These are phyloP conservation scores for Cyberlindnera maclurae DNA, from an alignment of 805 yeast genomes.

Conservation along the genomic window DNA sequence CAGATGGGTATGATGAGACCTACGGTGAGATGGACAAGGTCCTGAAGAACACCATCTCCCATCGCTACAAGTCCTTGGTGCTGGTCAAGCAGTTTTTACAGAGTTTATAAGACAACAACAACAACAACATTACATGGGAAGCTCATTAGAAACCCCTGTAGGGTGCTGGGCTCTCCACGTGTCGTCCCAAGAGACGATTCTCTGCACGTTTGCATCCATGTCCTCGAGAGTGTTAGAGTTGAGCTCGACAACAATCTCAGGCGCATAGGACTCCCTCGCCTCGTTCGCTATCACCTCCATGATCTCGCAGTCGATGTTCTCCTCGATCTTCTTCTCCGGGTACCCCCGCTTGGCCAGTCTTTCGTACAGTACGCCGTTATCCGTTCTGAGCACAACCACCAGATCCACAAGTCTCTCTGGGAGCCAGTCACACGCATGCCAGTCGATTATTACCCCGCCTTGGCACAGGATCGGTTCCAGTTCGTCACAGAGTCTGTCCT, in stretches of 20 bases:
- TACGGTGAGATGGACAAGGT: constrained; percentile 85
- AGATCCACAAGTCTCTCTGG: constrained; percentile 90
- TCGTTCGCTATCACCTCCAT: constrained; percentile 89
- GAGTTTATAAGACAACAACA: constrained; percentile 5
- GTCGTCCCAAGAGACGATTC: constrained; percentile 68
- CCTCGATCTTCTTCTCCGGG: constrained; percentile 74
- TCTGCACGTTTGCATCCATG: constrained; percentile 73
- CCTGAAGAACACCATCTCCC: constrained; percentile 77
- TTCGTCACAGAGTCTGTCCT: constrained; percentile 76
- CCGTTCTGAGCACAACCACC: constrained; percentile 81
- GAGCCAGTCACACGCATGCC: constrained; percentile 96
- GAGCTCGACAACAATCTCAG: constrained; percentile 77
- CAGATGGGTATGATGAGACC: constrained; percentile 64
- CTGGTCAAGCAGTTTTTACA: constrained; percentile 45
- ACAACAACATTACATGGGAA: constrained; percentile 8
- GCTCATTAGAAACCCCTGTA: constrained; percentile 52
- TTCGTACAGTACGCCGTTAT: constrained; percentile 64
- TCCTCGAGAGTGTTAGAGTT: constrained; percentile 66
- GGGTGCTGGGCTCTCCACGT: constrained; percentile 66
- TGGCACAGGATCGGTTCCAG: constrained; percentile 69
- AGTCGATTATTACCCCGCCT: constrained; percentile 90
- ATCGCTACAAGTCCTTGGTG: constrained; percentile 77
- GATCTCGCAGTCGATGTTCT: constrained; percentile 92
- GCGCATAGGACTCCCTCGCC: constrained; percentile 75
- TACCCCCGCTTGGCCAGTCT: constrained; percentile 74